These are phyloP conservation scores for Trichoderma atroviride DNA, from an alignment of 2,329 filamentous ascomycete genomes.

Conservation along the genomic window DNA sequence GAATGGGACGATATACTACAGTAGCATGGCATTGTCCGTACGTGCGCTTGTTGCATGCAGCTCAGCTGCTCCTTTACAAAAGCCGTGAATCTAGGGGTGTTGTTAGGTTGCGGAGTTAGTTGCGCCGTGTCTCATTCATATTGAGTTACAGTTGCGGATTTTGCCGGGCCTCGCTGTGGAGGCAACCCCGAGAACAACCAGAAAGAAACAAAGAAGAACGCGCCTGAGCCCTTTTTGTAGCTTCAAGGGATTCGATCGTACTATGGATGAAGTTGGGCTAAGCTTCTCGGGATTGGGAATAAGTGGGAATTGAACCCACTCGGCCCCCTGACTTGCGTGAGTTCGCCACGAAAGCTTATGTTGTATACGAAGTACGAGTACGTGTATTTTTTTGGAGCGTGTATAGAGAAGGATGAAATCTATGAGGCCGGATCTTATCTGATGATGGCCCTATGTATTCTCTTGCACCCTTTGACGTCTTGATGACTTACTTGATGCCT, in stretches of 20 bases:
- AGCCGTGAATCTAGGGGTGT: background rate
- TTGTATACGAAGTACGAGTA: background rate
- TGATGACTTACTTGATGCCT: background rate
- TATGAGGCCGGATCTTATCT: background rate
- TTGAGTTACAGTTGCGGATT: background rate
- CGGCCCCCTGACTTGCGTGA: background rate
- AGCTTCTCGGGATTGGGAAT: constrained; percentile 2
- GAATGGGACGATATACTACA: background rate
- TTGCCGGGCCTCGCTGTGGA: background rate
- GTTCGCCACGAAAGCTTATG: background rate
- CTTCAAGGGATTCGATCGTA: background rate
- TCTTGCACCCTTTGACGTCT: background rate
- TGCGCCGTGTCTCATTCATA: background rate
- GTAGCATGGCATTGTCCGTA: background rate
- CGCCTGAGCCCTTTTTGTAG: background rate
- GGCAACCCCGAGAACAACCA: background rate
- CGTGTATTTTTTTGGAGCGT: background rate
- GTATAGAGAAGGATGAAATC: background rate
- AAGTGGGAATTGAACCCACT: background rate
- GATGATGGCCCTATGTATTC: background rate
- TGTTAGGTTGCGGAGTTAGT: background rate
- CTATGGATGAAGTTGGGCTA: background rate
- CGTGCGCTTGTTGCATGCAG: background rate
- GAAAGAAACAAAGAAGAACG: background rate
- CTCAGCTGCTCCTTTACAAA: background rate